Evolutionary conservation across 2,329 filamentous ascomycete species (phyloP).

Genomic region (Phialocephala sp.): DNA sequence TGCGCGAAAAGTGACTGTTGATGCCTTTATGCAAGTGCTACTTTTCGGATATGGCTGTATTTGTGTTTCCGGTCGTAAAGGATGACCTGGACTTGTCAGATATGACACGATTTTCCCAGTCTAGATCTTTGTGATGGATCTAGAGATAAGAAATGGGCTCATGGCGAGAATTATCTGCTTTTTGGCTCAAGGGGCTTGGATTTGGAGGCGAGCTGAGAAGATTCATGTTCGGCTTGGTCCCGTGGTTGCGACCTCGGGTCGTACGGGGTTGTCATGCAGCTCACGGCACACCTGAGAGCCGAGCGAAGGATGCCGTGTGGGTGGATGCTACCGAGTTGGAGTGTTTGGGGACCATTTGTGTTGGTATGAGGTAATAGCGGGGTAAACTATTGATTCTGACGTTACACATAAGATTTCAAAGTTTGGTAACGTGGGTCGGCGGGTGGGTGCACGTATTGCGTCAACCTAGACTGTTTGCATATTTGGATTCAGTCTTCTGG

Average conservation of each 20-base stretch:
- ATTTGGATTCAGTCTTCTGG: no score
- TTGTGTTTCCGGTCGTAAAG: background rate
- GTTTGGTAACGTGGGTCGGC: background rate
- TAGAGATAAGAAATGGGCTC: background rate
- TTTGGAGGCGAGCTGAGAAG: background rate
- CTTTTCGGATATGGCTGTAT: background rate
- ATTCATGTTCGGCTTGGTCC: background rate
- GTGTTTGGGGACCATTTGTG: background rate
- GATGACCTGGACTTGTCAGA: background rate
- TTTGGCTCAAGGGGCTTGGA: background rate
- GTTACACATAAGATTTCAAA: background rate
- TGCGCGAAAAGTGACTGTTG: background rate
- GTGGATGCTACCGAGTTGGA: background rate
- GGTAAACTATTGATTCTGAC: background rate
- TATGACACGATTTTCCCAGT: background rate
- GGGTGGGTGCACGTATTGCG: background rate
- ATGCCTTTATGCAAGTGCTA: background rate
- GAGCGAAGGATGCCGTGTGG: conserved; percentile 3
- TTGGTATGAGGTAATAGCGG: background rate
- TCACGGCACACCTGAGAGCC: background rate
- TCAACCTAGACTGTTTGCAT: no score
- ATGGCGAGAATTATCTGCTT: background rate
- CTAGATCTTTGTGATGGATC: no score
- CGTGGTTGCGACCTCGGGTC: background rate
- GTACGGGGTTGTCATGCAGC: background rate